These are phyloP conservation scores for Mycena sp. DNA, from an alignment of 1,284 basidiomycete species.

Conservation along the genomic window DNA sequence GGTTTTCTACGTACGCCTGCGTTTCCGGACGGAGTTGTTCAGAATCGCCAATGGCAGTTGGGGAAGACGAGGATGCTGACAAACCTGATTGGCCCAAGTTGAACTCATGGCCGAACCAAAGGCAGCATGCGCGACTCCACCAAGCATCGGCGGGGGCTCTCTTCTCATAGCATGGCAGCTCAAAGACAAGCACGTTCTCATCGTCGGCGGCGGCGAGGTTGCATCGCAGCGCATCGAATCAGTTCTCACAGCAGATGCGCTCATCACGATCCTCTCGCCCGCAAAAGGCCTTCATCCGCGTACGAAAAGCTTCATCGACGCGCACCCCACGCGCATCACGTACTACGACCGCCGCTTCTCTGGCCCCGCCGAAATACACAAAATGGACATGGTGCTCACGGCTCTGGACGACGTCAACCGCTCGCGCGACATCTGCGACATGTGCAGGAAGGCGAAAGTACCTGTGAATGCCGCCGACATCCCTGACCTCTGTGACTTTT, in stretches of 20 bases:
- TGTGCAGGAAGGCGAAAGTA: slow-evolving; percentile 76
- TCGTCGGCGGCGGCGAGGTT: slow-evolving; percentile 91
- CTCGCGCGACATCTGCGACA: slow-evolving; percentile 76
- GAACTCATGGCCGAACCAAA: slow-evolving; percentile 14
- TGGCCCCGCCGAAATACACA: slow-evolving; percentile 64
- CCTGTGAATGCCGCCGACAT: slow-evolving; percentile 98
- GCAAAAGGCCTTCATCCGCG: slow-evolving; percentile 67
- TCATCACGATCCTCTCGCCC: slow-evolving; percentile 73
- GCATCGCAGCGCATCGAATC: slow-evolving; percentile 83
- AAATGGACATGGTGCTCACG: slow-evolving; percentile 91
- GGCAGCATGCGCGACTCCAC: neutral
- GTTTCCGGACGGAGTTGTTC: no score
- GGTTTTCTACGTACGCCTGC: no score
- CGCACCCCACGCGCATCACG: slow-evolving; percentile 65
- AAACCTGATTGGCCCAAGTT: neutral
- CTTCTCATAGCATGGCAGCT: slow-evolving; percentile 91
- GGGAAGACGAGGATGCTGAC: neutral
- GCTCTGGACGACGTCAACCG: slow-evolving; percentile 89
- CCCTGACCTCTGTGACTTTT: slow-evolving; percentile 96
- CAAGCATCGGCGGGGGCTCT: slow-evolving; percentile 48
- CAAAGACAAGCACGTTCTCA: slow-evolving; percentile 80
- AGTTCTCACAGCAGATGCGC: slow-evolving; percentile 69
- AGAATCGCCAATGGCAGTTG: no score
- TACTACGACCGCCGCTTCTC: slow-evolving; percentile 77
- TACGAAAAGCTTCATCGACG: slow-evolving; percentile 61